Percentiles rank a stretch among this genome's conserved stretches.
Conservation (phyloP, 2,329 filamentous ascomycete species). For the Calonectria fujianensis region DNA sequence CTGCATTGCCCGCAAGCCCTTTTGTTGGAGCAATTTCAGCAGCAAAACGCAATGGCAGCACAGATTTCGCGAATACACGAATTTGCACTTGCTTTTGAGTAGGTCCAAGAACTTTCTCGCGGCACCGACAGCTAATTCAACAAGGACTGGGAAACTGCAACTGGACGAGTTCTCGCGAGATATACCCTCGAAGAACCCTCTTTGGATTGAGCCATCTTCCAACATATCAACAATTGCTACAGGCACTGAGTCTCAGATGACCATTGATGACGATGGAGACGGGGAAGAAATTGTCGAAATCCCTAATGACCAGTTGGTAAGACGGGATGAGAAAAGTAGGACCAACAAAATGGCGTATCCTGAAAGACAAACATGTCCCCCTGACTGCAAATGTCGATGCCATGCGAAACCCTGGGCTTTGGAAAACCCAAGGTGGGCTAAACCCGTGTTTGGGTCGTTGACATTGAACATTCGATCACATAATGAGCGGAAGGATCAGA, state of each 20-base stretch:
- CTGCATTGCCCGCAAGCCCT: background rate
- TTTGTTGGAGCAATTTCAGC: background rate
- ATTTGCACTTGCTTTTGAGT: background rate
- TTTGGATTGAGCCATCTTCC: background rate
- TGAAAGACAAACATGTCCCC: background rate
- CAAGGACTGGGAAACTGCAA: background rate
- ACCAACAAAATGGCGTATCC: background rate
- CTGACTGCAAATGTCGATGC: background rate
- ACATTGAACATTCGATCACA: background rate
- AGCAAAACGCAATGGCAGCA: background rate
- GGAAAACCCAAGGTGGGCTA: background rate
- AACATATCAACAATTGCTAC: background rate
- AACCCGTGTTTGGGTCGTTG: background rate
- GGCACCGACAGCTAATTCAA: background rate
- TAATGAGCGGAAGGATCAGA: background rate
- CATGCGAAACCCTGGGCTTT: background rate
- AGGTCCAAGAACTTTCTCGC: background rate
- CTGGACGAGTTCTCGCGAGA: background rate
- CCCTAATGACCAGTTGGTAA: background rate
- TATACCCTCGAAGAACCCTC: fast-evolving
- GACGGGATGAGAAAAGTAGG: background rate
- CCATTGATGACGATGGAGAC: background rate
- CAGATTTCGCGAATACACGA: background rate
- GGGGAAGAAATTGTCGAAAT: background rate
- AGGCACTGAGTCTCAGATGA: background rate